Evolutionary conservation across 176 grass and related monocot species (phyloP).

Genomic region (Metroxylon sagu): DNA sequence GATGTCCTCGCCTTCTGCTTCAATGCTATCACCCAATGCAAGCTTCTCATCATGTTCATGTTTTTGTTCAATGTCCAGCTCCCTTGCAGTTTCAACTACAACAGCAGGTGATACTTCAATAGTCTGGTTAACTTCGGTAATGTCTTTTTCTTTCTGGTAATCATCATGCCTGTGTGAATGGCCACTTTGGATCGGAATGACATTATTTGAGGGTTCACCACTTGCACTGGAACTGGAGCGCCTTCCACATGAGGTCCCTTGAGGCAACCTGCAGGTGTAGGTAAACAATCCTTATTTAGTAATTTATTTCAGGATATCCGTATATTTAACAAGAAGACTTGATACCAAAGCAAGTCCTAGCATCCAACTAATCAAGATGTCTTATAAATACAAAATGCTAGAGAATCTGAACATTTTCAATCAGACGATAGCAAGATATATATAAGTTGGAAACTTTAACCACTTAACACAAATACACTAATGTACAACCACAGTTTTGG

Average conservation of each 20-base stretch:
- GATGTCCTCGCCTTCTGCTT: slow-evolving; percentile 53
- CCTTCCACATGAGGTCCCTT: slow-evolving; percentile 31
- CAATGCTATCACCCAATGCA: slow-evolving; percentile 55
- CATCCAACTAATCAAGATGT: too few relatives aligned
- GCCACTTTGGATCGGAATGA: slow-evolving; percentile 24
- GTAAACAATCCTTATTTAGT: too few relatives aligned
- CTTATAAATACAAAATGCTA: too few relatives aligned
- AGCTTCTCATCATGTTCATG: slow-evolving; percentile 42
- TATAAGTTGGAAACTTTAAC: too few relatives aligned
- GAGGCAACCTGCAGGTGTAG: slow-evolving; percentile 32
- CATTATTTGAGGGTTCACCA: slow-evolving; percentile 36
- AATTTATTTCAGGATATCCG: not conserved
- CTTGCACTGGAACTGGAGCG: slow-evolving; percentile 12
- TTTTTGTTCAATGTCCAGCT: slow-evolving; percentile 50
- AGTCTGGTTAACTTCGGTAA: slow-evolving; percentile 43
- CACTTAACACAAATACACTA: too few relatives aligned
- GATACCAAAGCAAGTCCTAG: too few relatives aligned
- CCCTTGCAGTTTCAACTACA: slow-evolving; percentile 36
- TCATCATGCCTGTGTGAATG: slow-evolving; percentile 30
- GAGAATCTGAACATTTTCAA: too few relatives aligned
- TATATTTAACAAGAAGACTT: not conserved
- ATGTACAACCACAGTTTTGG: too few relatives aligned
- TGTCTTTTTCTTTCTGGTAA: slow-evolving; percentile 43
- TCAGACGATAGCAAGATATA: too few relatives aligned
- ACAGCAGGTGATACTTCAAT: slow-evolving; percentile 38